Conservation (phyloP, 331 rosid genomes). For the Rosa hybrid region DNA sequence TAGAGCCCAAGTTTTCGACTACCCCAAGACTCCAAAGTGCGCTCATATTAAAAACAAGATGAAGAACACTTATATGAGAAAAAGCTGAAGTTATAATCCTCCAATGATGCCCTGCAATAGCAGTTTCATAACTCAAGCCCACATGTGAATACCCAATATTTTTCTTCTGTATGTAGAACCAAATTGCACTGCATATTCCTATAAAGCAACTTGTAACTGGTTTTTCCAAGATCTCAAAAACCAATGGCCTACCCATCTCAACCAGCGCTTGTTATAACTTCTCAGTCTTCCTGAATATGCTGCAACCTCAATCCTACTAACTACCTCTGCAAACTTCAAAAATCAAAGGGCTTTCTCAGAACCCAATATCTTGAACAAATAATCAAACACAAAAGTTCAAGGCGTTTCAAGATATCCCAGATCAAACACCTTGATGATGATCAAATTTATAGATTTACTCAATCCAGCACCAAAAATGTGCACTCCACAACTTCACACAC, state of each 20-base stretch:
- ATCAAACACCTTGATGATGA: neutral
- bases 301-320: neutral
- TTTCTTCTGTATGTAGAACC: constrained; percentile 92
- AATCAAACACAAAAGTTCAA: neutral
- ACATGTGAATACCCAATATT: constrained; percentile 93
- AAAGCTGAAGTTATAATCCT: constrained; percentile 90
- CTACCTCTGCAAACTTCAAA: constrained; percentile 1
- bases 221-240: constrained; percentile 87
- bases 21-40: constrained; percentile 98
- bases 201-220: constrained; percentile 89
- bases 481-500: no score
- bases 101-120: constrained; percentile 91
- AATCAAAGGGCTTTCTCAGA: constrained; percentile 31
- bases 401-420: neutral
- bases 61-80: constrained; percentile 88
- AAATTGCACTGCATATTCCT: constrained; percentile 80
- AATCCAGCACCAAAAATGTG: no score
- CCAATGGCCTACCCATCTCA: constrained; percentile 87
- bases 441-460: no score
- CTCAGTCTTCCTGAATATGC: neutral
- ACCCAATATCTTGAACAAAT: neutral
- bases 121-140: constrained; percentile 88
- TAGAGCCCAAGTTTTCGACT: constrained; percentile 68
- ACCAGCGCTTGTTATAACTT: constrained; percentile 18
- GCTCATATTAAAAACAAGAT: constrained; percentile 95